These are phyloP conservation scores for Candida taoyuanica DNA, from an alignment of 805 yeast species.

Conservation along the genomic window DNA sequence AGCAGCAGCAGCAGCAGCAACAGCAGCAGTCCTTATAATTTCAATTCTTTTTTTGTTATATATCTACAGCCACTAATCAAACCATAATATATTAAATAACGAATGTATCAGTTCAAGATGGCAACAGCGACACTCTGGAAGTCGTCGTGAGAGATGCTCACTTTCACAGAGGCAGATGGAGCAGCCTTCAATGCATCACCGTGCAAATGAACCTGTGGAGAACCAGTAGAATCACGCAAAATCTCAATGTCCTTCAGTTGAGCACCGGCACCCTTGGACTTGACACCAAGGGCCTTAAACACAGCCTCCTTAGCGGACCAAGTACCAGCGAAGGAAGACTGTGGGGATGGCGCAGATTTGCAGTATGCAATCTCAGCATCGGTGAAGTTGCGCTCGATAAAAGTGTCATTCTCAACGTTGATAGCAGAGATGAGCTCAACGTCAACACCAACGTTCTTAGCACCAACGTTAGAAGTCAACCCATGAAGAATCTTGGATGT, in stretches of 20 bases:
- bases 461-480: constrained; percentile 44
- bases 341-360: constrained; percentile 63
- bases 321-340: constrained; percentile 92
- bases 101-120: constrained; percentile 33
- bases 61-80: too few species aligned
- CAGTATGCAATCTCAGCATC: constrained; percentile 76
- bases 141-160: constrained; percentile 94
- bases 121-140: constrained; percentile 98
- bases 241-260: constrained; percentile 89
- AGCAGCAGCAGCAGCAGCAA: too few species aligned
- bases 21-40: too few species aligned
- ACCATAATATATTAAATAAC: neutral
- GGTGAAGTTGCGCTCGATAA: constrained; percentile 90
- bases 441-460: constrained; percentile 87
- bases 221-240: constrained; percentile 55
- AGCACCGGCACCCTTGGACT: constrained; percentile 93
- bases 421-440: constrained; percentile 83
- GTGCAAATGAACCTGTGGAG: constrained; percentile 71
- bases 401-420: constrained; percentile 85
- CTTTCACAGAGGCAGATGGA: constrained; percentile 62
- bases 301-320: constrained; percentile 99
- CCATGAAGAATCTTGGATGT: constrained; percentile 60
- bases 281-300: constrained; percentile 88
- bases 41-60: too few species aligned
- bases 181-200: constrained; percentile 82